Evolutionary conservation across 352 stramenopile genomes (phyloP).

Genomic region (Phytophthora constricta): DNA sequence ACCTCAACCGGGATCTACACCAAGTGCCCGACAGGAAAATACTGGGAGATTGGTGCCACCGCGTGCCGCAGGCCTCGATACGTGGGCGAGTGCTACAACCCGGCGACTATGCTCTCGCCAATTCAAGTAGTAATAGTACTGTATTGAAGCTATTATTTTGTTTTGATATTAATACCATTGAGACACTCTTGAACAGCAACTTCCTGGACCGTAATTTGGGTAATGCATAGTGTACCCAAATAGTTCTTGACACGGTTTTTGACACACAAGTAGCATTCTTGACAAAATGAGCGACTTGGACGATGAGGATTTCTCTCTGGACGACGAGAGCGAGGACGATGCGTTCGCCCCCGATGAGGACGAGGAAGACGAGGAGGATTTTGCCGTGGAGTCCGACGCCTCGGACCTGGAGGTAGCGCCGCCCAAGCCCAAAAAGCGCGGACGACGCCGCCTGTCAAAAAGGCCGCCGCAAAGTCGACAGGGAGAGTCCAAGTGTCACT

Average conservation of each 20-base stretch:
- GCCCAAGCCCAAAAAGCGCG: conserved; percentile 33
- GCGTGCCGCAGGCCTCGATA: conserved; percentile 30
- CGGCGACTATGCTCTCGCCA: no score
- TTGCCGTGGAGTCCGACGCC: conserved; percentile 32
- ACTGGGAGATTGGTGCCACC: conserved; percentile 28
- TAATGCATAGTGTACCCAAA: no score
- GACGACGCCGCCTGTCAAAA: conserved; percentile 23
- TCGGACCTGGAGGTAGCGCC: conserved; percentile 51
- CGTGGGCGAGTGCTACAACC: conserved; percentile 39
- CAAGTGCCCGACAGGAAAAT: conserved; percentile 23
- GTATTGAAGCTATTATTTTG: no score
- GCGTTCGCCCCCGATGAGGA: conserved; percentile 39
- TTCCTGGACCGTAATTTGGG: no score
- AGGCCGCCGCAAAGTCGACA: conserved; percentile 2
- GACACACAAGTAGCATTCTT: no score
- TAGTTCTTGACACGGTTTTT: no score
- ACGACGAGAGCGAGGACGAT: conserved; percentile 52
- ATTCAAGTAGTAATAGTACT: no score
- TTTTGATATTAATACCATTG: no score
- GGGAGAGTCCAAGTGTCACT: conserved; percentile 9
- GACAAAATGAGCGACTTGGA: conserved; percentile 41
- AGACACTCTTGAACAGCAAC: no score
- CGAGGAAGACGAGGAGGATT: conserved; percentile 42
- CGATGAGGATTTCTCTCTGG: conserved; percentile 72
- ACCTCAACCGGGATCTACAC: conserved; percentile 4